Conservation (phyloP, 2,329 filamentous ascomycete species). For the Xylaria sp. region DNA sequence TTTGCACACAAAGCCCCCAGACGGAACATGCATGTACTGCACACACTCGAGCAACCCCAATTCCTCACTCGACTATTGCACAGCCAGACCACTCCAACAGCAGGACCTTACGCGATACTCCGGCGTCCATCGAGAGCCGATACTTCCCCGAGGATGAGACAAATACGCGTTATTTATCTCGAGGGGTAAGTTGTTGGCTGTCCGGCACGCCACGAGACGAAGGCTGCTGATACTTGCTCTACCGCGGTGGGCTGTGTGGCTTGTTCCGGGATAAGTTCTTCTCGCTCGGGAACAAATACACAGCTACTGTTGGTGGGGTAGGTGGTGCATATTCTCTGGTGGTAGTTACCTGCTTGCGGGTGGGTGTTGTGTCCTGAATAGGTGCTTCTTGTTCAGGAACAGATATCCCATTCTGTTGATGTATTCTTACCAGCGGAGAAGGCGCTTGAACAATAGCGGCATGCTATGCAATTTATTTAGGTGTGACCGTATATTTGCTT, state of each 20-base stretch:
- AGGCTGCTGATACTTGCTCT: no score
- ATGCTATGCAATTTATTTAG: no score
- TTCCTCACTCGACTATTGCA: neutral
- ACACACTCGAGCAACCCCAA: neutral
- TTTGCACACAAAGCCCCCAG: neutral
- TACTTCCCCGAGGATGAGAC: neutral
- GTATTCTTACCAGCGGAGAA: neutral
- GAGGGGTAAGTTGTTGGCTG: neutral
- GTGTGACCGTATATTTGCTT: no score
- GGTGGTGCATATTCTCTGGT: neutral
- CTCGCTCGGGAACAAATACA: neutral
- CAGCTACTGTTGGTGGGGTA: no score
- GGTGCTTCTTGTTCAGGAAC: neutral
- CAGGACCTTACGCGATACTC: neutral
- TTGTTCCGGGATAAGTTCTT: neutral
- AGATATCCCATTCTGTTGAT: neutral
- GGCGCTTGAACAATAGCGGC: no score
- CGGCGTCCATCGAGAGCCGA: neutral
- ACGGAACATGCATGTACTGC: neutral
- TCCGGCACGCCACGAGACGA: no score
- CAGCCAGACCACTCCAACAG: neutral
- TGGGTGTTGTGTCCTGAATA: neutral
- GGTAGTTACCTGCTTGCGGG: neutral
- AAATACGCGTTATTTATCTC: conserved; percentile 3
- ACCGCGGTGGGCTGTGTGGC: neutral